phyloP scores from a whole-genome alignment of 257 asterid species.

The Paulownia fortunei region DNA sequence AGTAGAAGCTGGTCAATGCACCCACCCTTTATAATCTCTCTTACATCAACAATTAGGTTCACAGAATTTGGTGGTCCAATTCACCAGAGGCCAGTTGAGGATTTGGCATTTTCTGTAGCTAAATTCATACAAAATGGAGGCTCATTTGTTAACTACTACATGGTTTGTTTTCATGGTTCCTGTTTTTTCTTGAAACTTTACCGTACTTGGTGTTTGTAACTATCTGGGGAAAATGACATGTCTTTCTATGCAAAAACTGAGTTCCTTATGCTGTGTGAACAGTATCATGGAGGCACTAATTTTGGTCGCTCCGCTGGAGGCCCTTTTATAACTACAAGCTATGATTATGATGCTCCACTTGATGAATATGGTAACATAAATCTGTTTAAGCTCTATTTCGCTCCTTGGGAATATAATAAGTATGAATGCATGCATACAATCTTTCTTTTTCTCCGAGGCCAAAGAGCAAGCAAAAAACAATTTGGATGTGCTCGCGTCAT shows the following conservation, averaged over 20 bases:
- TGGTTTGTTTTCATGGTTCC: slow-evolving; percentile 57
- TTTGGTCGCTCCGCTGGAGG: slow-evolving; percentile 97
- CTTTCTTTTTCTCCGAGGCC: neutral
- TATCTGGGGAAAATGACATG: neutral
- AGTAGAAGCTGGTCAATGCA: neutral
- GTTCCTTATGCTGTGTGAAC: slow-evolving; percentile 26
- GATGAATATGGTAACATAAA: slow-evolving; percentile 72
- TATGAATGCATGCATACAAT: neutral
- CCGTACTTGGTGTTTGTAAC: neutral
- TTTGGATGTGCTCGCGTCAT: too few relatives aligned
- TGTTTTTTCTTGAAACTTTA: neutral
- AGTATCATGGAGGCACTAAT: slow-evolving; percentile 94
- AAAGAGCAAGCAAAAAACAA: neutral
- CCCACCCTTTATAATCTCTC: slow-evolving; percentile 29
- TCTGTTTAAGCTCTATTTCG: slow-evolving; percentile 9
- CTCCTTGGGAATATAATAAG: neutral
- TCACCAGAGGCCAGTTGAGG: slow-evolving; percentile 89
- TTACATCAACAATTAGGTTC: slow-evolving; percentile 56
- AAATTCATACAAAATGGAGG: slow-evolving; percentile 92
- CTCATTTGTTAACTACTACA: slow-evolving; percentile 88
- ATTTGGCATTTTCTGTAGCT: slow-evolving; percentile 93
- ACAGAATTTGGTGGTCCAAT: slow-evolving; percentile 87
- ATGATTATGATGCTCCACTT: slow-evolving; percentile 93
- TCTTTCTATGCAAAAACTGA: neutral
- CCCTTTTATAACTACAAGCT: slow-evolving; percentile 90